Base-by-base conservation (phyloP, 2,329 filamentous ascomycete genomes). In the Podosphaera xanthii region DNA sequence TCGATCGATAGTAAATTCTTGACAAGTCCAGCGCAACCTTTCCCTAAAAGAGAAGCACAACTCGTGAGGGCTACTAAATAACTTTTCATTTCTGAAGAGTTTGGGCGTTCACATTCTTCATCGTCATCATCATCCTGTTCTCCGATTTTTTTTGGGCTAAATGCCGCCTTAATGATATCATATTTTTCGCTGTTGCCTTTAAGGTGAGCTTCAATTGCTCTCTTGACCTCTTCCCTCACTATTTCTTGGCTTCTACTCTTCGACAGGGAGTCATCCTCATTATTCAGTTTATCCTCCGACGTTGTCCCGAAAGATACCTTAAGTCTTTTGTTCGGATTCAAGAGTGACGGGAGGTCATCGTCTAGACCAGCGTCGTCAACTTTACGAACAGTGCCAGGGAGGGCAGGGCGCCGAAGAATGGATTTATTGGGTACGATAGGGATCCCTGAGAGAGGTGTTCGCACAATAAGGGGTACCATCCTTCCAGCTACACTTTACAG, bases 51-150 rank as follows among this genome's bases (percentile, higher is more conserved):
- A n/a, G 80, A 78, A 6, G 79, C 74, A 64, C 77, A 81, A 66
- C 75, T 77, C 10, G 80, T 78, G 54, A 86, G 72, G n/a, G 81
- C 81, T 64, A 82, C 71, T 60, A 84, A 72, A 67, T 83, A 83
- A 44, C 74, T 73, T 63, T 78, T 76, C 55, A 83, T 72, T 30
- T 69, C 66, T 6, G 58, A 62, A 36, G 72, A 72, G 60, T 72
- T 73, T 61, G 38, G 62, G 59, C 63, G 61, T 42, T 58, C 57
- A 31, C 61, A 63, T 9, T 60, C 60, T 30, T 62, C 58, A 8
- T 62, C 61, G 14, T 60, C 62, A 38, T 68, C 63, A 4, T 65
- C 63, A 22, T 61, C 61, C 14, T 61, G 56, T 22, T 22, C 22
- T 22, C 22, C 22, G 22, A 22, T 14, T 56, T 60, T 52, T 58